These are phyloP conservation scores for Penicillium vulpinum DNA, from an alignment of 2,329 filamentous ascomycete species.

Conservation along the genomic window DNA sequence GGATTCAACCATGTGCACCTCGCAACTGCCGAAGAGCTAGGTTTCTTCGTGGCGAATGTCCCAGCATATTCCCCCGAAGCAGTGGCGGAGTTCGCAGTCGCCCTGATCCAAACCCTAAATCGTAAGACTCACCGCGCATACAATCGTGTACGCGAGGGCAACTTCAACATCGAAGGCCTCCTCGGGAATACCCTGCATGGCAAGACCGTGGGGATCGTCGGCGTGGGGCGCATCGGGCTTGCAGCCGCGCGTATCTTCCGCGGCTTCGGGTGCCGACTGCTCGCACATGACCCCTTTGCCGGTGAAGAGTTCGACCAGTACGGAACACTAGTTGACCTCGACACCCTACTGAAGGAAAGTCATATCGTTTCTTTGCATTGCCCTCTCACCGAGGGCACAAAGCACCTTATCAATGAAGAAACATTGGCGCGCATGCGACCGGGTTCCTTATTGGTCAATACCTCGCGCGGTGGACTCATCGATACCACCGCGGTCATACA, in stretches of 20 bases:
- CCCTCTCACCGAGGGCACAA: conserved; percentile 61
- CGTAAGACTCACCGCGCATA: conserved; percentile 68
- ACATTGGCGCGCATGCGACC: conserved; percentile 59
- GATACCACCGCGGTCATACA: conserved; percentile 61
- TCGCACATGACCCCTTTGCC: conserved; percentile 62
- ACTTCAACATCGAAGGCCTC: conserved; percentile 64
- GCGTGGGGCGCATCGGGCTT: conserved; percentile 65
- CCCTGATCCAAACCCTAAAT: conserved; percentile 66
- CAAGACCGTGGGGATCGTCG: conserved; percentile 67
- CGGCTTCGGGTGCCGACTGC: conserved; percentile 64
- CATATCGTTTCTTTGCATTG: conserved; percentile 68
- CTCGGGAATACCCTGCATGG: conserved; percentile 61
- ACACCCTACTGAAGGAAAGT: conserved; percentile 55
- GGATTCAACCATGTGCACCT: conserved; percentile 70
- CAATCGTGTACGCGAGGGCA: conserved; percentile 67
- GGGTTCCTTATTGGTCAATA: conserved; percentile 63
- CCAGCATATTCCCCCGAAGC: conserved; percentile 69
- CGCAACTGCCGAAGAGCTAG: conserved; percentile 53
- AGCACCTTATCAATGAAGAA: conserved; percentile 59
- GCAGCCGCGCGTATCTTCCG: conserved; percentile 61
- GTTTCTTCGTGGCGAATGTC: conserved; percentile 65
- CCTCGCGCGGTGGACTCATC: conserved; percentile 65
- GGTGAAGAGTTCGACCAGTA: conserved; percentile 50
- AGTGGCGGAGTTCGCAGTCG: conserved; percentile 69
- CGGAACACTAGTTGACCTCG: conserved; percentile 57